Conservation (phyloP, 2,329 filamentous ascomycete species). For the Hypoxylon sp. region DNA sequence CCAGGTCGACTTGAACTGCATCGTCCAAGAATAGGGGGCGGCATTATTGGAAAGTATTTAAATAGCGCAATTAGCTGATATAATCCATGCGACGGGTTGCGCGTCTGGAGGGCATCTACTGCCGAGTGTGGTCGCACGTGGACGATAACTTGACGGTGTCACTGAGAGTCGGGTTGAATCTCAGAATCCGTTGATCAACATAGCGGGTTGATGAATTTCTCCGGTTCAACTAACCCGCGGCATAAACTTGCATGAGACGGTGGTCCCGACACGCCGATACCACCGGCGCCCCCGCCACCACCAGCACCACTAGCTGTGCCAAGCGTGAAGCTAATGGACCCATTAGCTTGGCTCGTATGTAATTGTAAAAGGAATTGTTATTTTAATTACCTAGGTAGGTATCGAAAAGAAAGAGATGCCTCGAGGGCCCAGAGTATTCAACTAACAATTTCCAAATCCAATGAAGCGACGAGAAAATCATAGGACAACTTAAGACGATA, state of each 20-base stretch:
- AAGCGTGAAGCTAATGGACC: conserved; percentile 13
- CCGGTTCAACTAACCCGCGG: conserved; percentile 32
- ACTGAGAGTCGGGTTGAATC: neutral
- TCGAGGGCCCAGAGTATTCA: too few species aligned
- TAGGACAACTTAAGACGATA: neutral
- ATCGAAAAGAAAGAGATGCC: neutral
- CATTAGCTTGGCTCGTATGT: too few species aligned
- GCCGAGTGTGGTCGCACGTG: too few species aligned
- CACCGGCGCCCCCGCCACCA: neutral
- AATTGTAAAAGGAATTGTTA: too few species aligned
- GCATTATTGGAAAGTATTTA: neutral
- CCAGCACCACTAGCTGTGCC: neutral
- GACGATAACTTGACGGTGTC: neutral
- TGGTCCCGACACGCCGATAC: conserved; percentile 11
- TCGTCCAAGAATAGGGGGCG: too few species aligned
- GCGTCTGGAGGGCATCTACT: too few species aligned
- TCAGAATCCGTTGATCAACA: neutral
- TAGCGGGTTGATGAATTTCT: conserved; percentile 15
- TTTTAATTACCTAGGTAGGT: too few species aligned
- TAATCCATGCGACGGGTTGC: too few species aligned
- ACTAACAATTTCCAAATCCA: too few species aligned
- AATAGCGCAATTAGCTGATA: too few species aligned
- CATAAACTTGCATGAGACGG: conserved; percentile 16
- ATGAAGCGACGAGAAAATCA: too few species aligned
- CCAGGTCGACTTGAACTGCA: too few species aligned